phyloP scores from a whole-genome alignment of 2,329 filamentous ascomycete genomes.

The Septoria linicola region DNA sequence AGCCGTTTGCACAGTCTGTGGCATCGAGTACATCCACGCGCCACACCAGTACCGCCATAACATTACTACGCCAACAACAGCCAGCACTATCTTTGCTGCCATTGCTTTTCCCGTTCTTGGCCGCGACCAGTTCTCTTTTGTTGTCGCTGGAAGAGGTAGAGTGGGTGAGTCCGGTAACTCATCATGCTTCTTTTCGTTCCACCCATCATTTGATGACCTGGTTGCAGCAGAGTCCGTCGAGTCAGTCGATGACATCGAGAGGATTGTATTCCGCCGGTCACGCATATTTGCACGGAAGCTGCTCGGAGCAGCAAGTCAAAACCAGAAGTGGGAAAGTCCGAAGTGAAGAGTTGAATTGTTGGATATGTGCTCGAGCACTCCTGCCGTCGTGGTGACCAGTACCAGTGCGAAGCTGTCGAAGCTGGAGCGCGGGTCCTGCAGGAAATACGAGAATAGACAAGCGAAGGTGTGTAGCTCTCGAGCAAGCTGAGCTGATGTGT shows the following conservation, averaged over 20 bases:
- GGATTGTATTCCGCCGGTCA: slow-evolving; percentile 48
- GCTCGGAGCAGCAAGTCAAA: neutral
- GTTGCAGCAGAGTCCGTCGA: slow-evolving; percentile 67
- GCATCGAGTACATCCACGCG: slow-evolving; percentile 8
- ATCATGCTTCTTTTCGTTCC: slow-evolving; percentile 57
- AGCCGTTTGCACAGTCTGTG: neutral
- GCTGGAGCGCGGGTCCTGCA: neutral
- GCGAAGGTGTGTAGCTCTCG: slow-evolving; percentile 14
- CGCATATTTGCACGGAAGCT: slow-evolving; percentile 39
- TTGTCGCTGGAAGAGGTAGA: slow-evolving; percentile 28
- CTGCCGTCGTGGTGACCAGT: neutral
- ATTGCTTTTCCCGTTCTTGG: slow-evolving; percentile 18
- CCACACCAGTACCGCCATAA: slow-evolving; percentile 23
- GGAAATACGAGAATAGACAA: slow-evolving; percentile 10
- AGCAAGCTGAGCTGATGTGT: slow-evolving; percentile 12
- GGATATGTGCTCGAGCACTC: slow-evolving; percentile 5
- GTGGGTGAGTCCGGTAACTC: slow-evolving; percentile 27
- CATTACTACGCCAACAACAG: slow-evolving; percentile 21
- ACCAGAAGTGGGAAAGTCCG: neutral
- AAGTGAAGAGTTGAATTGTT: neutral
- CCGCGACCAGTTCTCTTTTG: slow-evolving; percentile 23
- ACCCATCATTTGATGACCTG: slow-evolving; percentile 66
- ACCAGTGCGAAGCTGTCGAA: neutral
- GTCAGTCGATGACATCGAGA: slow-evolving; percentile 56
- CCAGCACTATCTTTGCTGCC: slow-evolving; percentile 16